Percentiles rank a stretch among this genome's conserved stretches.
These are phyloP conservation scores for Crithidia sp. DNA, from an alignment of 208 protist species.

Conservation along the genomic window DNA sequence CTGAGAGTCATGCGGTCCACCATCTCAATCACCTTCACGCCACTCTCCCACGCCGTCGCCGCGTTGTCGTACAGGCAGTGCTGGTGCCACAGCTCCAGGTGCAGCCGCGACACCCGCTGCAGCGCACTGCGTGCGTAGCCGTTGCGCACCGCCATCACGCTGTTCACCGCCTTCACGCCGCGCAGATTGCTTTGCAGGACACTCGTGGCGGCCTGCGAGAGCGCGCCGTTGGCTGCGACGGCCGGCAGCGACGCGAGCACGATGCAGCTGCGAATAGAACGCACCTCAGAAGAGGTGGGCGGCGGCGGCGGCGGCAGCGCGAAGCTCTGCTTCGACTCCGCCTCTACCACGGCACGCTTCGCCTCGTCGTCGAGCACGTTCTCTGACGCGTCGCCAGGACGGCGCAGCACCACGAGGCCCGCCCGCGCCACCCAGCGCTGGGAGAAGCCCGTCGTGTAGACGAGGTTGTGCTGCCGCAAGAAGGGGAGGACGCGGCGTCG, in stretches of 20 bases:
- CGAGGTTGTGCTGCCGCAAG: constrained; percentile 38
- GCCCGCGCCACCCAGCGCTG: constrained; percentile 41
- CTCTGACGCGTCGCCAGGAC: constrained; percentile 21
- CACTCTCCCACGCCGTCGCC: not conserved
- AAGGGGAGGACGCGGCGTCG: constrained; percentile 61
- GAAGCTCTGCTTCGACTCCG: constrained; percentile 15
- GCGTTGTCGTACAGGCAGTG: constrained; percentile 32
- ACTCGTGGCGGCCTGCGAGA: constrained; percentile 23
- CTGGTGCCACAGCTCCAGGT: constrained; percentile 82
- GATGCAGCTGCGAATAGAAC: constrained; percentile 3
- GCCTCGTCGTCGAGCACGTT: constrained; percentile 34
- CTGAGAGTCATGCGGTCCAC: constrained; percentile 77
- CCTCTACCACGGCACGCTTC: constrained; percentile 29
- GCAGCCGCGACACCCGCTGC: constrained; percentile 65
- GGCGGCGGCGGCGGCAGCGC: not conserved
- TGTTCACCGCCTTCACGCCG: constrained; percentile 30
- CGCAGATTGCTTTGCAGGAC: constrained; percentile 27
- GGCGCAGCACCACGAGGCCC: constrained; percentile 63
- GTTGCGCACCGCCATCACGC: constrained; percentile 73
- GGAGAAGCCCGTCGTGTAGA: constrained; percentile 63
- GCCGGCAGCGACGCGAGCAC: constrained; percentile 54
- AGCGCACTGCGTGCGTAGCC: constrained; percentile 56
- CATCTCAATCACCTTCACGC: constrained; percentile 46
- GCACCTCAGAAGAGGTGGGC: not conserved
- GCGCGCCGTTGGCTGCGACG: constrained; percentile 28